Conservation (phyloP, 1,284 basidiomycete genomes). For the Phenoliferia sp. region DNA sequence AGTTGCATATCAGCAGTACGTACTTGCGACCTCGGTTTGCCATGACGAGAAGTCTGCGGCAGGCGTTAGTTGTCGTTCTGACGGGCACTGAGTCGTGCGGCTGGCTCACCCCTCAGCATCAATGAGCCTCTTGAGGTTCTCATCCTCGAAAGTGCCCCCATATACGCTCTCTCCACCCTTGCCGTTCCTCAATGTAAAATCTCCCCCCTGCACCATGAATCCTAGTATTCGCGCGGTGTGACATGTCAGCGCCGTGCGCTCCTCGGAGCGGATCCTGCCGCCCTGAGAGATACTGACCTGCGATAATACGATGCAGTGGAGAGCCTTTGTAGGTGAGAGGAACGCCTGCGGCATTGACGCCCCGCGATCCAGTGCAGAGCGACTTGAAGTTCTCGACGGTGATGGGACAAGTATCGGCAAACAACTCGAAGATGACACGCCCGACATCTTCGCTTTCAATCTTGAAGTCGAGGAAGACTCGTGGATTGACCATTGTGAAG, state of each 20-base stretch:
- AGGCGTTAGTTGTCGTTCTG: too few relatives aligned
- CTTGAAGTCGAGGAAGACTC: conserved; percentile 65
- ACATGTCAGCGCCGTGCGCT: conserved; percentile 12
- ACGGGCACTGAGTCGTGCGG: neutral
- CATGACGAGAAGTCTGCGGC: conserved; percentile 13
- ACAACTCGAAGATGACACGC: conserved; percentile 76
- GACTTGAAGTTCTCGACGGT: conserved; percentile 86
- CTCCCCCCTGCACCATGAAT: conserved; percentile 68
- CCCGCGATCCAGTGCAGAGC: conserved; percentile 81
- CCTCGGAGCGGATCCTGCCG: neutral
- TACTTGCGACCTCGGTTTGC: conserved; percentile 26
- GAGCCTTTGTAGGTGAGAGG: conserved; percentile 78
- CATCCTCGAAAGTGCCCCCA: conserved; percentile 66
- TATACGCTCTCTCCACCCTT: conserved; percentile 63
- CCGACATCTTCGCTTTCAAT: conserved; percentile 55
- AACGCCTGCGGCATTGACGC: conserved; percentile 57
- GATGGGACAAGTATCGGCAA: conserved; percentile 66
- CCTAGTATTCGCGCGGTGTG: conserved; percentile 45
- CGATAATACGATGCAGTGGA: conserved; percentile 72
- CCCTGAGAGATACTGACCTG: neutral
- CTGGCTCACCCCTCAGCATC: conserved; percentile 54
- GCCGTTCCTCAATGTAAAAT: conserved; percentile 36
- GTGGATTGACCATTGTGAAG: conserved; percentile 49
- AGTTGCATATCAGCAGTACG: neutral
- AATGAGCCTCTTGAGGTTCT: conserved; percentile 62